Conservation (phyloP, 2,329 filamentous ascomycete genomes). For the Aschersonia sp. region DNA sequence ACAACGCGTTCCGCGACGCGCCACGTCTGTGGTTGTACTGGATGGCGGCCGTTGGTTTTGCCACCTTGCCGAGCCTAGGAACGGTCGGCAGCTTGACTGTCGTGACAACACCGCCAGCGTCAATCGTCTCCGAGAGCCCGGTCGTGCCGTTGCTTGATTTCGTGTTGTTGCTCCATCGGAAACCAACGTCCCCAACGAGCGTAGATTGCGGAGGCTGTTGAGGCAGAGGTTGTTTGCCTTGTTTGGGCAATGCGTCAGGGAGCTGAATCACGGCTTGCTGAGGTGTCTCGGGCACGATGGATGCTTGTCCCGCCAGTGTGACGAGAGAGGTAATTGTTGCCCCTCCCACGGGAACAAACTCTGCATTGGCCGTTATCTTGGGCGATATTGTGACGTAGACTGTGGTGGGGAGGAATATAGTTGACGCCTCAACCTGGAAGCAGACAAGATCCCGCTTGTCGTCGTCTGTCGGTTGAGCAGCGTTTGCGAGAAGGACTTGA, state of each 20-base stretch:
- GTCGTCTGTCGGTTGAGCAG: neutral
- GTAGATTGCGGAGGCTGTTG: neutral
- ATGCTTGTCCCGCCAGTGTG: neutral
- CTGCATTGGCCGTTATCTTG: neutral
- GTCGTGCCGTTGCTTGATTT: neutral
- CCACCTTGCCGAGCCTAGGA: neutral
- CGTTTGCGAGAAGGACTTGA: conserved; percentile 8
- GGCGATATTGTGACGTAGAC: neutral
- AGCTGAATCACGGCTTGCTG: neutral
- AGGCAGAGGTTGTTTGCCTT: neutral
- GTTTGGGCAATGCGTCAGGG: neutral
- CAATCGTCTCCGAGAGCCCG: neutral
- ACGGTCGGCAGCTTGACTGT: neutral
- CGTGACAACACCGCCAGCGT: neutral
- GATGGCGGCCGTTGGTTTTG: neutral
- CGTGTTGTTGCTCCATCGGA: conserved; percentile 2
- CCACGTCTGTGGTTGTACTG: neutral
- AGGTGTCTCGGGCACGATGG: neutral
- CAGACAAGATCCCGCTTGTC: conserved; percentile 1
- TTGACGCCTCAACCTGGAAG: neutral
- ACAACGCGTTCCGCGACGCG: conserved; percentile 24
- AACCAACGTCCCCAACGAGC: neutral
- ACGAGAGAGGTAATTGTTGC: neutral
- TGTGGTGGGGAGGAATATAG: conserved; percentile 1
- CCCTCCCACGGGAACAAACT: neutral